These are phyloP conservation scores for Trichocladium uniseriatum DNA, from an alignment of 495 filamentous ascomycete genomes.

Conservation along the genomic window DNA sequence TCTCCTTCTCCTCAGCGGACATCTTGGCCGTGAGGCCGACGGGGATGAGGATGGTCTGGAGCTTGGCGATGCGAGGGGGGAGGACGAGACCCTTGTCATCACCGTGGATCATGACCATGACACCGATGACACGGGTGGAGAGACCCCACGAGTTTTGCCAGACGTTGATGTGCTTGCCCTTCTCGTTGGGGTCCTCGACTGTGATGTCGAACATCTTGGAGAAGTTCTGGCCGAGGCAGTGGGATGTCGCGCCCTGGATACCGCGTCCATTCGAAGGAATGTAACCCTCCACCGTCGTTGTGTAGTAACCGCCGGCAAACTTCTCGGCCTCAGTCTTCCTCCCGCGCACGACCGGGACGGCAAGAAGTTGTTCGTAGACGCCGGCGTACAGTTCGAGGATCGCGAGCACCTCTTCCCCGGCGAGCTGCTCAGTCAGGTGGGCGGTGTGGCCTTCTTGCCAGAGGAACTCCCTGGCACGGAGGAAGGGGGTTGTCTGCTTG, in stretches of 20 bases:
- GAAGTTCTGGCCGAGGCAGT: conserved; percentile 95
- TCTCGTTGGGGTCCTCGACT: conserved; percentile 70
- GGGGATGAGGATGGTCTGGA: conserved; percentile 81
- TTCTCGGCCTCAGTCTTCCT: conserved; percentile 90
- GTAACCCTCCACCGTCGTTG: conserved; percentile 89
- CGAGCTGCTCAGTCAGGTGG: conserved; percentile 68
- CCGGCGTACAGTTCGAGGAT: conserved; percentile 90
- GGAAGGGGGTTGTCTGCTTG: conserved; percentile 92
- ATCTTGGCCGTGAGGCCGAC: conserved; percentile 86
- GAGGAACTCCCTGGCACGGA: conserved; percentile 85
- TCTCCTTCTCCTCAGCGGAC: conserved; percentile 61
- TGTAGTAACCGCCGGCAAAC: conserved; percentile 92
- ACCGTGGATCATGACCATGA: conserved; percentile 96
- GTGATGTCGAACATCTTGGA: conserved; percentile 97
- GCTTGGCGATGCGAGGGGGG: conserved; percentile 76
- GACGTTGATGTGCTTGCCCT: conserved; percentile 59
- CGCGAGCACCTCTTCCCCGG: conserved; percentile 74
- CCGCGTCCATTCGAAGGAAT: conserved; percentile 90
- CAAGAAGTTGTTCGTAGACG: conserved; percentile 86
- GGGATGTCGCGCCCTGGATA: conserved; percentile 91
- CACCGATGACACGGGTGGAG: conserved; percentile 87
- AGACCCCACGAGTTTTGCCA: conserved; percentile 99
- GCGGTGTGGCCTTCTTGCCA: conserved; percentile 99
- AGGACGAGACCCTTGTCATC: conserved; percentile 91
- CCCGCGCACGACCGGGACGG: conserved; percentile 81